These are phyloP conservation scores for Alternaria sp. DNA, from an alignment of 2,329 filamentous ascomycete species.

Conservation along the genomic window DNA sequence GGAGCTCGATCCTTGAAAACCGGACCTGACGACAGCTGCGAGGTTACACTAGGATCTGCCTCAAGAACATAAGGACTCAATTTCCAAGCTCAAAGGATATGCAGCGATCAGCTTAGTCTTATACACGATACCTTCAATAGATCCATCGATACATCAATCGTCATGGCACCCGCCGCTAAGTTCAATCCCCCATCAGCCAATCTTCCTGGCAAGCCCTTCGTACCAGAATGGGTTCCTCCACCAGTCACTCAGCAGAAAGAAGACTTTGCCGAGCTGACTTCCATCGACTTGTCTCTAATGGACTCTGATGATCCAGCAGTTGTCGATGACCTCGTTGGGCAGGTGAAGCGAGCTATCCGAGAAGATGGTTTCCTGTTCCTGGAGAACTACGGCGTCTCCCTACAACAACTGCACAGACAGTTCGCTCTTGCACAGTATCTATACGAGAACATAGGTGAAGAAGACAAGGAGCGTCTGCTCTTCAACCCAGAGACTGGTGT, in stretches of 20 bases:
- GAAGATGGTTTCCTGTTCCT: constrained; percentile 55
- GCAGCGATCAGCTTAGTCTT: not conserved
- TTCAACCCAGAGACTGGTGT: constrained; percentile 59
- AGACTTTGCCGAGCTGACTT: constrained; percentile 49
- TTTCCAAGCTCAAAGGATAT: not conserved
- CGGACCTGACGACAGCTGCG: not conserved
- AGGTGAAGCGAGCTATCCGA: constrained; percentile 46
- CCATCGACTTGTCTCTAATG: constrained; percentile 44
- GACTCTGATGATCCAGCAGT: constrained; percentile 47
- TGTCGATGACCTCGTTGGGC: constrained; percentile 55
- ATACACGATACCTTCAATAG: not conserved
- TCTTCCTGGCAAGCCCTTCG: constrained; percentile 20
- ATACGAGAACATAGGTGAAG: constrained; percentile 60
- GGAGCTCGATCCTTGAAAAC: not conserved
- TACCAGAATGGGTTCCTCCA: constrained; percentile 50
- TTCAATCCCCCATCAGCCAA: constrained; percentile 34
- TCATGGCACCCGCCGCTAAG: constrained; percentile 27
- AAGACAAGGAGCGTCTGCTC: constrained; percentile 60
- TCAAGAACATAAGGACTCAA: not conserved
- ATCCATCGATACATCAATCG: not conserved
- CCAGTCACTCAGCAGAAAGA: constrained; percentile 57
- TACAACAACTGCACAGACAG: constrained; percentile 55
- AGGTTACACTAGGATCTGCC: not conserved
- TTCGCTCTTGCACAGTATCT: constrained; percentile 62
- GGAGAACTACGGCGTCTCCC: constrained; percentile 61